Evolutionary conservation across 1,139 yeast genomes (phyloP).

Genomic region (Pichia sp.): DNA sequence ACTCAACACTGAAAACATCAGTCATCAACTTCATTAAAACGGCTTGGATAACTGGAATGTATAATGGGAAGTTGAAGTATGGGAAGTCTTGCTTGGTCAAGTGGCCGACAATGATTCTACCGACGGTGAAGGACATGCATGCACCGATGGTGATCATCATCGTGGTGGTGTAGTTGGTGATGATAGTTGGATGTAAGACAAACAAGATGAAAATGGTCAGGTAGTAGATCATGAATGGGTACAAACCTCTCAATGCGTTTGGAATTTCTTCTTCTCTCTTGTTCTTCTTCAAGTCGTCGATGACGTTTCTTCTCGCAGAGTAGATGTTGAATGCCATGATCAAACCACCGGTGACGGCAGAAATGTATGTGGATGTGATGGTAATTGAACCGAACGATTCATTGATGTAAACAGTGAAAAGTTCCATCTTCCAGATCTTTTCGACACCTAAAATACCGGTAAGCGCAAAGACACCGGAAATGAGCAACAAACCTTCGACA

Average conservation of each 20-base stretch:
- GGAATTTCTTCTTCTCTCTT: conserved; percentile 29
- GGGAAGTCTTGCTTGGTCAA: conserved; percentile 82
- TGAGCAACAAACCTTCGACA: conserved; percentile 84
- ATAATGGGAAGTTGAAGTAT: conserved; percentile 63
- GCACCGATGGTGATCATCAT: conserved; percentile 69
- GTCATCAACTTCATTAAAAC: conserved; percentile 41
- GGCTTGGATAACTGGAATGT: conserved; percentile 61
- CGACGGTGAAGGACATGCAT: conserved; percentile 80
- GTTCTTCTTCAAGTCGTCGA: conserved; percentile 43
- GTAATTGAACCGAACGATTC: conserved; percentile 32
- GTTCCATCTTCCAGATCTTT: conserved; percentile 49
- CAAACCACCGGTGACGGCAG: conserved; percentile 44
- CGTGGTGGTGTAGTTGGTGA: conserved; percentile 54
- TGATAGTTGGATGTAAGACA: conserved; percentile 38
- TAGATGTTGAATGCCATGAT: conserved; percentile 69
- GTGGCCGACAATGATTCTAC: conserved; percentile 87
- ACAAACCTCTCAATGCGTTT: conserved; percentile 58
- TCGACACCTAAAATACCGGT: conserved; percentile 74
- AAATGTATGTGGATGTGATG: conserved; percentile 36
- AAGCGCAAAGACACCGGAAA: conserved; percentile 50
- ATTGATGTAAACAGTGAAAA: conserved; percentile 35
- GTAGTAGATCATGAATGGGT: conserved; percentile 73
- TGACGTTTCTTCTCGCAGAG: conserved; percentile 73
- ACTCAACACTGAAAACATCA: conserved; percentile 40
- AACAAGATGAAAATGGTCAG: conserved; percentile 45